These are phyloP conservation scores for Tulasnella sp. DNA, from an alignment of 768 basidiomycete genomes.

Conservation along the genomic window DNA sequence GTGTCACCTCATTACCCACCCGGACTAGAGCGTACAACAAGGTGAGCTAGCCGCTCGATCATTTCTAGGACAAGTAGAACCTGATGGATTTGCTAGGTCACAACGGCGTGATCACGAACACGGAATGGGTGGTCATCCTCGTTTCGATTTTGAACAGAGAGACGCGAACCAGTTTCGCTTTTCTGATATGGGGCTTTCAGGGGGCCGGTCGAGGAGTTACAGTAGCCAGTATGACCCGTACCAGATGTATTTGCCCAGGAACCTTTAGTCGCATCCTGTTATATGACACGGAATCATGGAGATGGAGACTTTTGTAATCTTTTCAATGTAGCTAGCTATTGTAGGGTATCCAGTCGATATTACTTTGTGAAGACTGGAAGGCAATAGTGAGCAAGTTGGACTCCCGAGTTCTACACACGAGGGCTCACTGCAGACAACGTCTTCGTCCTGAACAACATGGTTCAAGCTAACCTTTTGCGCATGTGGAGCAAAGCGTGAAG, in stretches of 20 bases:
- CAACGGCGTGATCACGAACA: not conserved
- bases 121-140: not conserved
- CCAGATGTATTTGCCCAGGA: not conserved
- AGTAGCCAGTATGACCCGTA: not conserved
- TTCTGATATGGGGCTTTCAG: not conserved
- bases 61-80: not conserved
- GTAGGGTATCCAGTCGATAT: not conserved
- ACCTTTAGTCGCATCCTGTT: not conserved
- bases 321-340: not conserved
- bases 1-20: not conserved
- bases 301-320: not conserved
- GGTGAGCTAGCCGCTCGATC: not conserved
- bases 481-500: conserved; percentile 88
- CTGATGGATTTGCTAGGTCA: not conserved
- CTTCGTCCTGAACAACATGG: conserved; percentile 82
- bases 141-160: not conserved
- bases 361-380: conserved; percentile 23
- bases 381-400: not conserved
- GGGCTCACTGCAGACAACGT: conserved; percentile 79
- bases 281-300: not conserved
- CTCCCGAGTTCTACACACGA: not conserved
- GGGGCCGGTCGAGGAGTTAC: not conserved
- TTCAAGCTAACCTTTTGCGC: conserved; percentile 84
- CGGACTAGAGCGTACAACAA: not conserved
- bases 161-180: conserved; percentile 7